Percentiles rank a stretch among this genome's conserved stretches.
These are phyloP conservation scores for Apiospora phragmitis DNA, from an alignment of 2,329 filamentous ascomycete genomes.

Conservation along the genomic window DNA sequence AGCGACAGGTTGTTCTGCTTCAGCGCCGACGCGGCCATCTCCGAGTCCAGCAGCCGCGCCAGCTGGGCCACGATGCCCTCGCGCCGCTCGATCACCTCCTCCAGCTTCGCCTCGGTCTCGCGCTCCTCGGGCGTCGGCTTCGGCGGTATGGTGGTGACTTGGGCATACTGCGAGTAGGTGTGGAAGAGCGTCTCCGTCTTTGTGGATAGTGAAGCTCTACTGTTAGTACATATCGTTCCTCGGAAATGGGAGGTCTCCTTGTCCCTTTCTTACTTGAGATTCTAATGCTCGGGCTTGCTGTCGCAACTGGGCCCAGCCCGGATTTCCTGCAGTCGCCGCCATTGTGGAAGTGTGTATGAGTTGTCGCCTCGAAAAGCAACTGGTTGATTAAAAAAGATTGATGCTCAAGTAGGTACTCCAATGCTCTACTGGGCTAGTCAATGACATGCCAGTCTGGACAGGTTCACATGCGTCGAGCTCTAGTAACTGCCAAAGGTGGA, in stretches of 20 bases:
- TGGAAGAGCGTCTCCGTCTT: conserved; percentile 85
- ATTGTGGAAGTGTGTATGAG: conserved; percentile 34
- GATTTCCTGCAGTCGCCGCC: conserved; percentile 54
- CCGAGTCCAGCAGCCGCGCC: conserved; percentile 86
- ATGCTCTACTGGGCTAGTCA: not conserved
- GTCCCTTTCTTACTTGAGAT: conserved; percentile 68
- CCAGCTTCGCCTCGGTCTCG: conserved; percentile 75
- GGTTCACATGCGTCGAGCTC: conserved; percentile 3
- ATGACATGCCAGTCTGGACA: not conserved
- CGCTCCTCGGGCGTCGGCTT: conserved; percentile 86
- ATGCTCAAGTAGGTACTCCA: not conserved
- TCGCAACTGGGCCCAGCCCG: conserved; percentile 89
- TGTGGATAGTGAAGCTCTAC: no score
- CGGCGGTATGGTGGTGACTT: conserved; percentile 73
- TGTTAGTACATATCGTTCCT: not conserved
- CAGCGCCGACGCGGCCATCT: conserved; percentile 88
- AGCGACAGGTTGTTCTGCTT: conserved; percentile 95
- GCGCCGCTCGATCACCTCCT: conserved; percentile 83
- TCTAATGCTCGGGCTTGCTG: conserved; percentile 89
- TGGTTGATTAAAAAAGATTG: not conserved
- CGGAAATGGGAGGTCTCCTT: not conserved
- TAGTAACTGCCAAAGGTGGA: not conserved
- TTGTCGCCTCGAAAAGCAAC: not conserved
- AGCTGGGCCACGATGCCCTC: conserved; percentile 81
- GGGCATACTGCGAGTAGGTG: conserved; percentile 87